Evolutionary conservation across 2,329 filamentous ascomycete genomes (phyloP).

Genomic region (Colletotrichum brevisporum): DNA sequence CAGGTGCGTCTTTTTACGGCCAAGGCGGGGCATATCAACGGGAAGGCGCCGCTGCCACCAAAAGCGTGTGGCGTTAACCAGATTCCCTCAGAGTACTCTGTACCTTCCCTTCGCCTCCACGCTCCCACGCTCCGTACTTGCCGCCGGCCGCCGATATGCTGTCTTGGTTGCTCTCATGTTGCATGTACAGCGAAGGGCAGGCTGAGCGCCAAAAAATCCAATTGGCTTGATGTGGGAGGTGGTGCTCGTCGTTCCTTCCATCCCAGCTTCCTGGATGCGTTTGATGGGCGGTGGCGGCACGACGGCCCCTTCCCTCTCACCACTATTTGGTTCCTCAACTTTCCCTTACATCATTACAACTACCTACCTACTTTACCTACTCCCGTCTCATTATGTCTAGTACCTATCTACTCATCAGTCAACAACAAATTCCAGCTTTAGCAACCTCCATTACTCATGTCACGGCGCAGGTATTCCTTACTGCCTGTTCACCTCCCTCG

Average conservation of each 20-base stretch:
- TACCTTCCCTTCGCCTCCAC: neutral
- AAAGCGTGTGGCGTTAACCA: constrained; percentile 28
- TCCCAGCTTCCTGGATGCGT: neutral
- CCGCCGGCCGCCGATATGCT: too few relatives aligned
- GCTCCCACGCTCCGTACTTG: constrained; percentile 5
- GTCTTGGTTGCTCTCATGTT: too few relatives aligned
- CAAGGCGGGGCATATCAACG: constrained; percentile 33
- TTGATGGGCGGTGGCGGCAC: constrained; percentile 11
- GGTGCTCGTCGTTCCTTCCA: neutral
- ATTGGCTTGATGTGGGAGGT: constrained; percentile 9
- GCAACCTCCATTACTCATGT: neutral
- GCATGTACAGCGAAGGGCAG: too few relatives aligned
- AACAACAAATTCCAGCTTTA: too few relatives aligned
- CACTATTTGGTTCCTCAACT: constrained; percentile 26
- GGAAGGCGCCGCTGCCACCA: constrained; percentile 19
- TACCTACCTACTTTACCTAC: neutral
- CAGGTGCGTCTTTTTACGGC: constrained; percentile 41
- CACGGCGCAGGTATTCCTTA: too few relatives aligned
- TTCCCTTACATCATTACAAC: neutral
- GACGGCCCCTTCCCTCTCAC: constrained; percentile 28
- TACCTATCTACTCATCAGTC: too few relatives aligned
- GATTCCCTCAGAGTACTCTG: constrained; percentile 20
- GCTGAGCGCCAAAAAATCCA: neutral
- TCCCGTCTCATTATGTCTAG: too few relatives aligned
- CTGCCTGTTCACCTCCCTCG: neutral